These are phyloP conservation scores for Aspergillus sp. DNA, from an alignment of 2,329 filamentous ascomycete genomes.

Conservation along the genomic window DNA sequence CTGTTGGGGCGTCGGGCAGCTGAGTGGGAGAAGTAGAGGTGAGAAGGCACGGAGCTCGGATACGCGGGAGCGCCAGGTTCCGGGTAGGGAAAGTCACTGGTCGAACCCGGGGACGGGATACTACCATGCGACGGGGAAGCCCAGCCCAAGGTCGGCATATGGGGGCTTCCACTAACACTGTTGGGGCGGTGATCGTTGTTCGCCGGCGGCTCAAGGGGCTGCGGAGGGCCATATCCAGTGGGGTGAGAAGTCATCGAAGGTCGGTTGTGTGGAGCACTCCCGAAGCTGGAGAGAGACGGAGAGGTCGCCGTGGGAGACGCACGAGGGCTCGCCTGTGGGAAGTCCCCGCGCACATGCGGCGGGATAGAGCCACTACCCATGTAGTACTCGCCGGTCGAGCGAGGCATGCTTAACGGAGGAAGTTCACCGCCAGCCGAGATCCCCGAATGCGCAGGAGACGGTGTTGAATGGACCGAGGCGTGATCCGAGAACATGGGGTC, in stretches of 20 bases:
- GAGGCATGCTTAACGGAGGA: conserved; percentile 67
- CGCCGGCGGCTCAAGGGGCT: conserved; percentile 76
- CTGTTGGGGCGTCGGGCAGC: conserved; percentile 72
- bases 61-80: conserved; percentile 62
- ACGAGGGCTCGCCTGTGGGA: conserved; percentile 68
- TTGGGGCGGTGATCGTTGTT: conserved; percentile 73
- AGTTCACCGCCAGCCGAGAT: conserved; percentile 78
- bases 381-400: conserved; percentile 70
- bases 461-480: conserved; percentile 59
- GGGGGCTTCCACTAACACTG: conserved; percentile 80
- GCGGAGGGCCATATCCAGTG: conserved; percentile 74
- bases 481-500: conserved; percentile 46
- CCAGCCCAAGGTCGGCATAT: conserved; percentile 81
- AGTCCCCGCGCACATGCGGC: conserved; percentile 74
- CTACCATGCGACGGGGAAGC: conserved; percentile 76
- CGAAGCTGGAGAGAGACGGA: conserved; percentile 63
- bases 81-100: conserved; percentile 78
- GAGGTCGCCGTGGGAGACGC: conserved; percentile 63
- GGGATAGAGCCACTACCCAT: conserved; percentile 78
- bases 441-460: conserved; percentile 78
- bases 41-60: conserved; percentile 46
- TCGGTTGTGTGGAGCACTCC: conserved; percentile 48
- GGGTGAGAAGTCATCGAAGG: conserved; percentile 81
- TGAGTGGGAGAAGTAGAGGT: conserved; percentile 71
- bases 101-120: conserved; percentile 67